Base-by-base conservation (phyloP, 2,329 filamentous ascomycete species). In the Cercospora nicotianae region DNA sequence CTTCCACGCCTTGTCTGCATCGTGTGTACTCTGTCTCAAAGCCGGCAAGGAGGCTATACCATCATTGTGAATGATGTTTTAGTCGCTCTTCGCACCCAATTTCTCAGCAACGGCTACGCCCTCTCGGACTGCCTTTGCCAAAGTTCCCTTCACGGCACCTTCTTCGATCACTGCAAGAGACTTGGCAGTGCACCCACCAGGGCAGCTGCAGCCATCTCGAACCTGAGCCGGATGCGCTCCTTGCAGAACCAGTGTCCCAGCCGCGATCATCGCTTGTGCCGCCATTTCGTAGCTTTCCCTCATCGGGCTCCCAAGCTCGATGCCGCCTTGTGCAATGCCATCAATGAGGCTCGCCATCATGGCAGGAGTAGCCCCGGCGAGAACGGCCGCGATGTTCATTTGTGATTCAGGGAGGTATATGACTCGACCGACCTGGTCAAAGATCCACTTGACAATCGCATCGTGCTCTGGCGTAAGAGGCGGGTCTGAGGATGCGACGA, bases 201-300 rank as follows among this genome's bases (percentile, higher is more conserved):
- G 91, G 0, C 90, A 93, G 72, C 84, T 88, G n/a, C 93, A 89
- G 80, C 91, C 91, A 73, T 94, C 91, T 62, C 89, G 85, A 60
- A 94, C 80, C n/a, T 93, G 80, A 16, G 91, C 90, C 1, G 92
- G 92, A 77, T 94, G 91, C 76, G 93, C 90, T 13, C 90, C 90
- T 20, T 63, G 60, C 64, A 91, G 82, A 12, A 94, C 87, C 73
- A 94, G 76, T 0, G 86, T 87, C 0, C 91, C 90, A 0, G 90
- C 88, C 26, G 91, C 91, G 71, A 87, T 85, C 90, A 93, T 93
- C 10, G 89, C 89, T 82, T 94, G 91, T 1, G 91, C 89, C 26
- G 91, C 91, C 91, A 94, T 93, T 69, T 87, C 82, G 76, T 89
- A 88, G 0, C 91, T 91, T 76, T 93, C 90, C 1, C 85, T 85